Conservation (phyloP, 2,329 filamentous ascomycete species). For the Penicillium sp. region DNA sequence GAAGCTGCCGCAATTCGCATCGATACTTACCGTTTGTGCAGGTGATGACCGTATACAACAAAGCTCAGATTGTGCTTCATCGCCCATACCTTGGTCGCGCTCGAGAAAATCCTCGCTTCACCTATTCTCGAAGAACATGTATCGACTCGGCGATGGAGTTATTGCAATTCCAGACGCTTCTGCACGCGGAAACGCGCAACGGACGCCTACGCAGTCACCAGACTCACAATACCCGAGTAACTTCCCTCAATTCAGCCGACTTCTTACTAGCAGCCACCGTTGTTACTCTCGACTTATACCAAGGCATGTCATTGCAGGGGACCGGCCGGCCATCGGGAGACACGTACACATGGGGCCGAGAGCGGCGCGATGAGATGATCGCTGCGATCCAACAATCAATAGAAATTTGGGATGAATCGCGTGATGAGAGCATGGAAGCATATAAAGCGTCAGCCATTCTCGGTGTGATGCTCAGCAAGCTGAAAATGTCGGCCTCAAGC, state of each 20-base stretch:
- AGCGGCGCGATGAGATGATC: constrained; percentile 69
- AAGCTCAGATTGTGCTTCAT: constrained; percentile 85
- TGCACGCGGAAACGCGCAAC: constrained; percentile 70
- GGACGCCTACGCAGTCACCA: constrained; percentile 71
- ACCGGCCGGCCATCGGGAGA: constrained; percentile 37
- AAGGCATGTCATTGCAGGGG: constrained; percentile 42
- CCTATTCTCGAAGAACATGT: constrained; percentile 77
- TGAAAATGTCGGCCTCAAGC: constrained; percentile 46
- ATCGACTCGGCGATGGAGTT: constrained; percentile 84
- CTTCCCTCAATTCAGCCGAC: constrained; percentile 76
- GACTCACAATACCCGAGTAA: constrained; percentile 77
- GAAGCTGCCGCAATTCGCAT: no score
- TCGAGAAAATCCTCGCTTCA: constrained; percentile 74
- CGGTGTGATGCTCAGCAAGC: constrained; percentile 79
- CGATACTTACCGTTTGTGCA: constrained; percentile 19
- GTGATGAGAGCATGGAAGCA: constrained; percentile 79
- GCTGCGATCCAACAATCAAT: constrained; percentile 68
- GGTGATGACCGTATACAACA: constrained; percentile 80
- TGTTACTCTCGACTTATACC: constrained; percentile 77
- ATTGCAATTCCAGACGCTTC: constrained; percentile 70
- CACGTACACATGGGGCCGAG: constrained; percentile 48
- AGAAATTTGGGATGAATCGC: constrained; percentile 75
- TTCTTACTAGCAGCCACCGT: constrained; percentile 85
- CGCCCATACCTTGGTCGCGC: constrained; percentile 80
- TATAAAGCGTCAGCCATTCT: constrained; percentile 80